Conservation (phyloP, 2,329 filamentous ascomycete species). For the Zasmidium cellare region DNA sequence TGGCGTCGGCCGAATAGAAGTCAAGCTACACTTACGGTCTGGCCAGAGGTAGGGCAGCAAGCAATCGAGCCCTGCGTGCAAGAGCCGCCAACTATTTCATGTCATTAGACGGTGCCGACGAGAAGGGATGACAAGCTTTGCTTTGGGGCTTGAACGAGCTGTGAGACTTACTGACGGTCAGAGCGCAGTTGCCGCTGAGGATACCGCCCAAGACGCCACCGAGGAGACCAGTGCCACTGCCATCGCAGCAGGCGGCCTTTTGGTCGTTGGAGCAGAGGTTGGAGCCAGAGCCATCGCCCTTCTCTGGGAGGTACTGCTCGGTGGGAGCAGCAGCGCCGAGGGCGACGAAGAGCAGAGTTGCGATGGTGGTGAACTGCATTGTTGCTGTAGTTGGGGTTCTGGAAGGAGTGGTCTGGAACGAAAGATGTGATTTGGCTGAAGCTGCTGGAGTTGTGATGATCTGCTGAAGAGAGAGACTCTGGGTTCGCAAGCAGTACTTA, state of each 20-base stretch:
- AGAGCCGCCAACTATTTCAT: slow-evolving; percentile 1
- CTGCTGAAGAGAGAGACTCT: neutral
- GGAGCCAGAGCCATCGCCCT: slow-evolving; percentile 1
- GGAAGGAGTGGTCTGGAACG: neutral
- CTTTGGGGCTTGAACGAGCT: neutral
- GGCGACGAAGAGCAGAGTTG: slow-evolving; percentile 8
- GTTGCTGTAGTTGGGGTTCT: slow-evolving; percentile 3
- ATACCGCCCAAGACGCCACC: slow-evolving; percentile 3
- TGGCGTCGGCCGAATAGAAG: neutral
- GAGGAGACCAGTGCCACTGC: neutral
- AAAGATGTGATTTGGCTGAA: neutral
- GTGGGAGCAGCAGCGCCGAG: slow-evolving; percentile 5
- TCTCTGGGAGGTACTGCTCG: neutral
- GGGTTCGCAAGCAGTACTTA: neutral
- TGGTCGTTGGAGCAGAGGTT: slow-evolving; percentile 8
- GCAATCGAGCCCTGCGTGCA: slow-evolving; percentile 13
- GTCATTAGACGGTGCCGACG: neutral
- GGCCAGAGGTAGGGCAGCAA: slow-evolving; percentile 13
- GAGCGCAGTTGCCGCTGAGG: slow-evolving; percentile 8
- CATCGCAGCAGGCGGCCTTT: slow-evolving; percentile 13
- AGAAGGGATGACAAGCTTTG: neutral
- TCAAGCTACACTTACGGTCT: slow-evolving; percentile 2
- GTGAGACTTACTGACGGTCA: slow-evolving; percentile 7
- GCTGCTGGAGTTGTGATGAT: neutral
- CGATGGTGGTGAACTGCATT: slow-evolving; percentile 16